Evolutionary conservation across 1,139 yeast genomes (phyloP).

Genomic region (Debaryomyces robertsiae): DNA sequence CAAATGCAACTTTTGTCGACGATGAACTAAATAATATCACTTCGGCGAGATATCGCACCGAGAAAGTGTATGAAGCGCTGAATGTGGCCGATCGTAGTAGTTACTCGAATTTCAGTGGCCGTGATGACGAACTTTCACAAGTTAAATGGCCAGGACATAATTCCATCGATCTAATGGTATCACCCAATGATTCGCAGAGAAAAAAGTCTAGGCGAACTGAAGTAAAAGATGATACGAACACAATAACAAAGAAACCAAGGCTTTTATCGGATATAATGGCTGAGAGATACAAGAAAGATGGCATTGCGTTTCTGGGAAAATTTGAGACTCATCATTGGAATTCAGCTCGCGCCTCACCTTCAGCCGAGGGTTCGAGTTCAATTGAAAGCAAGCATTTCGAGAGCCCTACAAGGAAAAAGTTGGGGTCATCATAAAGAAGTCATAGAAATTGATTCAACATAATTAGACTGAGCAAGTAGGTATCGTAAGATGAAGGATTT

Average conservation of each 20-base stretch:
- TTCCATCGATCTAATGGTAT: conserved; percentile 1
- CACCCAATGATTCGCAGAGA: neutral
- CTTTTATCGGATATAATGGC: conserved; percentile 11
- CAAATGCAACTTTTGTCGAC: too few relatives aligned
- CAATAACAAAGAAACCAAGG: conserved; percentile 3
- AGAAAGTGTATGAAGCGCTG: too few relatives aligned
- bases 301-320: conserved; percentile 6
- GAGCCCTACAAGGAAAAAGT: conserved; percentile 2
- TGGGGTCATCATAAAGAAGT: conserved; percentile 2
- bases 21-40: too few relatives aligned
- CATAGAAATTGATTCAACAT: neutral
- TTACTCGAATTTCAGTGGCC: too few relatives aligned
- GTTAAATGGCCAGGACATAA: conserved; percentile 7
- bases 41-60: too few relatives aligned
- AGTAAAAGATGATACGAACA: neutral
- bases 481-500: too few relatives aligned
- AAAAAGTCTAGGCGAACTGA: neutral
- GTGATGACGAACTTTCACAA: neutral
- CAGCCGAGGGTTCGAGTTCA: neutral
- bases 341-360: neutral
- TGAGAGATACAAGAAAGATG: conserved; percentile 7
- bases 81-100: too few relatives aligned
- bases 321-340: conserved; percentile 1
- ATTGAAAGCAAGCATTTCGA: neutral
- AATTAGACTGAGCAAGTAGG: neutral